Evolutionary conservation across 305 asterid species (phyloP).

Genomic region (Fraxinus paxiana): DNA sequence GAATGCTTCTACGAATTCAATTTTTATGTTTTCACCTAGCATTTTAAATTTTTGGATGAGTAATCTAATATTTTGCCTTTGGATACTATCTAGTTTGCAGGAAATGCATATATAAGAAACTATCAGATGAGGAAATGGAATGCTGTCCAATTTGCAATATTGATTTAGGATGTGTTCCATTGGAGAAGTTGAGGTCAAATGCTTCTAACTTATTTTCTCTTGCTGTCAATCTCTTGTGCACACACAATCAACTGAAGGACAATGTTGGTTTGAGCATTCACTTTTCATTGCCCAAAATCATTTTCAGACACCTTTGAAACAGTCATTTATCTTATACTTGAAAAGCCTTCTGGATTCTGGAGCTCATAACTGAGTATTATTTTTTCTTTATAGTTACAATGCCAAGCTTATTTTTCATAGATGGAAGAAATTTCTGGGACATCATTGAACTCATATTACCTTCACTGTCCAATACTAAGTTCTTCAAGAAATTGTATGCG

Average conservation of each 20-base stretch:
- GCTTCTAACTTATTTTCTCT: background rate
- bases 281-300: background rate
- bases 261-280: background rate
- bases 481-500: background rate
- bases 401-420: background rate
- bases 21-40: background rate
- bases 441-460: background rate
- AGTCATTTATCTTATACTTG: background rate
- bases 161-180: slow-evolving; percentile 66
- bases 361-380: background rate
- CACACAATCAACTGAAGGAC: background rate
- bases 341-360: background rate
- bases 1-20: background rate
- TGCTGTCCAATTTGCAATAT: slow-evolving; percentile 70
- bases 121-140: slow-evolving; percentile 61
- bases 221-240: background rate
- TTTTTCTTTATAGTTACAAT: background rate
- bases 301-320: background rate
- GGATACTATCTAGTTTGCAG: slow-evolving; percentile 53
- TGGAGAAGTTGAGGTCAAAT: slow-evolving; percentile 67
- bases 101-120: slow-evolving; percentile 69
- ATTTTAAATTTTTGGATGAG: background rate
- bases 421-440: background rate
- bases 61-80: slow-evolving; percentile 1
- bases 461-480: background rate